Conservation (phyloP, 306 rosid species). For the Canavalia gladiata region DNA sequence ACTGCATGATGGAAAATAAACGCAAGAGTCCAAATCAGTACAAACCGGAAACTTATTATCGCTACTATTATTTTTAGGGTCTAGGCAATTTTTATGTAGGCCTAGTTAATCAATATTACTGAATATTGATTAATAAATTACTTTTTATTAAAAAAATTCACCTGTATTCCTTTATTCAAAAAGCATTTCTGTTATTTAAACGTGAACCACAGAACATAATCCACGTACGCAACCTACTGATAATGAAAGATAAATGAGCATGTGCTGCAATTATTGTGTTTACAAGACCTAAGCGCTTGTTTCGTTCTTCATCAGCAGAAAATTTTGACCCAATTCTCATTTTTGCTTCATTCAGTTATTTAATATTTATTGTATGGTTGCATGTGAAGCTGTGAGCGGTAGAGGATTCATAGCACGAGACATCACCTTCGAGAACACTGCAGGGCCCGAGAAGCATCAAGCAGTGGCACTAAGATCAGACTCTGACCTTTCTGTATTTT, state of each 20-base stretch:
- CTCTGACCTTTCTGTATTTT: constrained; percentile 75
- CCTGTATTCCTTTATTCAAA: no score
- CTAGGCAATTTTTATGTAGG: no score
- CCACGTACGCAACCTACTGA: neutral
- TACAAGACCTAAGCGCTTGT: neutral
- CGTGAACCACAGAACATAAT: neutral
- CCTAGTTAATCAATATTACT: no score
- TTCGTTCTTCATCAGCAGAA: constrained; percentile 2
- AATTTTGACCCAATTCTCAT: constrained; percentile 27
- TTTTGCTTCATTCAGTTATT: neutral
- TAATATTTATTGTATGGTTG: neutral
- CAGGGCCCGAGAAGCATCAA: constrained; percentile 58
- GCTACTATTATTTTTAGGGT: no score
- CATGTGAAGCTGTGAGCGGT: constrained; percentile 79
- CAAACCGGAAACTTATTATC: no score
- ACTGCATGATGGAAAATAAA: neutral
- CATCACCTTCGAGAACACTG: constrained; percentile 68
- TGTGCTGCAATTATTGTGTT: constrained; percentile 41
- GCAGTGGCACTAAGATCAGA: constrained; percentile 84
- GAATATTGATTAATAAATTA: no score
- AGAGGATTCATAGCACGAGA: constrained; percentile 81
- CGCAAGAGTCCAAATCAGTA: no score
- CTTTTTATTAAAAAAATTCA: no score
- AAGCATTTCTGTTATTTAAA: neutral
- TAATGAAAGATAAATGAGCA: constrained; percentile 40